phyloP scores from a whole-genome alignment of 805 yeast genomes.

The Schizosaccharomyces osmophilus region DNA sequence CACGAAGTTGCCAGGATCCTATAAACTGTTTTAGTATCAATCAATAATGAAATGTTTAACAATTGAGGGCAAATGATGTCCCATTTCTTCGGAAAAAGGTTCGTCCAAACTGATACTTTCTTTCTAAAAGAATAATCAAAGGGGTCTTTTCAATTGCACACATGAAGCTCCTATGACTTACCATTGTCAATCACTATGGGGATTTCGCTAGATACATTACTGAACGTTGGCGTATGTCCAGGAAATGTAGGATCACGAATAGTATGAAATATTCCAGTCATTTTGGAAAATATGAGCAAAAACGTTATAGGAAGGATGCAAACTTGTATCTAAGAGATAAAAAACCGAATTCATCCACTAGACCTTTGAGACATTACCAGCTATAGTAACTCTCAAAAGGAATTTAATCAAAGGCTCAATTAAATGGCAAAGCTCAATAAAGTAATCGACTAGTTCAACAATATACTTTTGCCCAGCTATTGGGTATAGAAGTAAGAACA shows the following conservation, averaged over 20 bases:
- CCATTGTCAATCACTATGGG: constrained; percentile 89
- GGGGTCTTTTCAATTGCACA: not conserved
- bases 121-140: not conserved
- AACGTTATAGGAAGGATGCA: not conserved
- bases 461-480: too few relatives aligned
- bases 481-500: too few relatives aligned
- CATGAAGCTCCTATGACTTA: constrained; percentile 12
- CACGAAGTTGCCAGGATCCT: constrained; percentile 14
- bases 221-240: constrained; percentile 21
- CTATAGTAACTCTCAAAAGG: too few relatives aligned
- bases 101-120: not conserved
- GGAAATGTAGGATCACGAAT: constrained; percentile 11
- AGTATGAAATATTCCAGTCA: constrained; percentile 8
- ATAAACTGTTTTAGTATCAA: constrained; percentile 17
- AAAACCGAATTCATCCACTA: too few relatives aligned
- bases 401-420: too few relatives aligned
- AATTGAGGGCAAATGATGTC: not conserved
- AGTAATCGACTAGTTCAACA: too few relatives aligned
- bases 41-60: not conserved
- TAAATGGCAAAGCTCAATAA: too few relatives aligned
- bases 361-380: too few relatives aligned
- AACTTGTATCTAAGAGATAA: too few relatives aligned
- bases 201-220: constrained; percentile 24
- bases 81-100: not conserved
- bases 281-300: not conserved